phyloP scores from a whole-genome alignment of 352 stramenopile genomes.

The Aphanomyces astaci region DNA sequence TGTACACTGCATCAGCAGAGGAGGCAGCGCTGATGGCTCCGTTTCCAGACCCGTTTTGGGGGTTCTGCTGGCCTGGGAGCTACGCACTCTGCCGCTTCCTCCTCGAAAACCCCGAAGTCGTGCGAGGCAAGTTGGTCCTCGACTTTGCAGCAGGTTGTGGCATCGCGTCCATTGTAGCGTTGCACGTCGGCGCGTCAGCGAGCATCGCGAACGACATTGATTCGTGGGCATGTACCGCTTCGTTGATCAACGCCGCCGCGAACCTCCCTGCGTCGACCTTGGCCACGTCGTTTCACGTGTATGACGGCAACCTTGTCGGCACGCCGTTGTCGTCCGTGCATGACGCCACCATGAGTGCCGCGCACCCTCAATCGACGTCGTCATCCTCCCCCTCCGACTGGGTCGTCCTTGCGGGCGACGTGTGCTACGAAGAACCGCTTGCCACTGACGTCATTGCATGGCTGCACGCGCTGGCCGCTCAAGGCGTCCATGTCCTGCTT shows the following conservation, averaged over 20 bases:
- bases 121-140: neutral
- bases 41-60: slow-evolving; percentile 23
- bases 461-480: neutral
- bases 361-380: neutral
- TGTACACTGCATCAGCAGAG: slow-evolving; percentile 14
- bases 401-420: slow-evolving; percentile 18
- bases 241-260: neutral
- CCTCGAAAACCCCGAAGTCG: neutral
- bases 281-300: neutral
- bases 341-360: neutral
- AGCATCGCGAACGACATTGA: slow-evolving; percentile 23
- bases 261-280: neutral
- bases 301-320: slow-evolving; percentile 1
- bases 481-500: neutral
- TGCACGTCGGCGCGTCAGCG: neutral
- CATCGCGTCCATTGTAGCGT: slow-evolving; percentile 15
- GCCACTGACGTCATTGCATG: neutral
- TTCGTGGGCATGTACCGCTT: neutral
- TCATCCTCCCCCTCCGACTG: no score
- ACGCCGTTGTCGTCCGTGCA: neutral
- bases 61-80: slow-evolving; percentile 22
- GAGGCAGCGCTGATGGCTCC: slow-evolving; percentile 10
- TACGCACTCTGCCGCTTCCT: slow-evolving; percentile 17
- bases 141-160: slow-evolving; percentile 19
- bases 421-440: slow-evolving; percentile 21